Conservation (phyloP, 2,329 filamentous ascomycete species). For the Coniochaeta prunicola region DNA sequence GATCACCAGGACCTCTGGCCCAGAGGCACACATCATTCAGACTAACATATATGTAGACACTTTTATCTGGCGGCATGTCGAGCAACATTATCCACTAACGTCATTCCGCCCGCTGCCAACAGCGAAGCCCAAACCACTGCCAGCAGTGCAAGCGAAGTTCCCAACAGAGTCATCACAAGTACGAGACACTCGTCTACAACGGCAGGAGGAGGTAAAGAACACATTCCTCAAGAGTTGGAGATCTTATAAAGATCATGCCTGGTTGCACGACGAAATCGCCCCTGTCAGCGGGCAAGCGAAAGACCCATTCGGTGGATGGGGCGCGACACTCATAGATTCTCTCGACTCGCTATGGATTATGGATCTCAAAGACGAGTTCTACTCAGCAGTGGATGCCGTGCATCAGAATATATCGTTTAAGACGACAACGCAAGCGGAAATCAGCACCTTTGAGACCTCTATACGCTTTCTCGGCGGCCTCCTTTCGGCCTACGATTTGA, state of each 20-base stretch:
- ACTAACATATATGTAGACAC: background rate
- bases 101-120: constrained; percentile 23
- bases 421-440: constrained; percentile 27
- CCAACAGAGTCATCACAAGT: constrained; percentile 13
- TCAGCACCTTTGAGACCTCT: constrained; percentile 26
- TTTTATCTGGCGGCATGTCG: constrained; percentile 1
- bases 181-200: constrained; percentile 15
- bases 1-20: background rate
- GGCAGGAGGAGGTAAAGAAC: constrained; percentile 13
- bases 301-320: constrained; percentile 12
- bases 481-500: constrained; percentile 19
- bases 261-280: constrained; percentile 11
- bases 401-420: constrained; percentile 37
- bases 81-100: constrained; percentile 17
- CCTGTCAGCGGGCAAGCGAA: constrained; percentile 8
- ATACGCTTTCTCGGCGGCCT: constrained; percentile 24
- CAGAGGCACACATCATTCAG: background rate
- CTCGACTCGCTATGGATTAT: constrained; percentile 52
- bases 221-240: constrained; percentile 33
- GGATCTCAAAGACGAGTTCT: constrained; percentile 44
- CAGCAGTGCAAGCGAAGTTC: constrained; percentile 25
- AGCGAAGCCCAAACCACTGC: constrained; percentile 17
- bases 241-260: constrained; percentile 33
- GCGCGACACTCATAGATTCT: constrained; percentile 13
- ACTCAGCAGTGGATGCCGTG: constrained; percentile 37